These are phyloP conservation scores for Saccharomycopsis schoenii DNA, from an alignment of 805 yeast genomes.

Conservation along the genomic window DNA sequence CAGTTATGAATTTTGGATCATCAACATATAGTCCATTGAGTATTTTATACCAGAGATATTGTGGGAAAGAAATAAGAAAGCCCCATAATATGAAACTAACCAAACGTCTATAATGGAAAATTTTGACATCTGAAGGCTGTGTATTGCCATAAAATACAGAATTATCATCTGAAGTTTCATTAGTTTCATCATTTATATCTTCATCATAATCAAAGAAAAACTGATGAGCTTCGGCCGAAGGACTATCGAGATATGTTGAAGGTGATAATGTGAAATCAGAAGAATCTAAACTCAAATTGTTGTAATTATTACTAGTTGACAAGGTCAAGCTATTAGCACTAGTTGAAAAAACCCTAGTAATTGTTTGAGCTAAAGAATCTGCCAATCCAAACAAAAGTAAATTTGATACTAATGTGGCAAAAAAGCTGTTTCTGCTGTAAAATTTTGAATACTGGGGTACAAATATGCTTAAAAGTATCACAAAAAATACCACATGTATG, in stretches of 20 bases:
- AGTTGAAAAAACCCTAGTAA: constrained; percentile 29
- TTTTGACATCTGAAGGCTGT: constrained; percentile 19
- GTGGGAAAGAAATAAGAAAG: constrained; percentile 67
- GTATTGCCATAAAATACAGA: constrained; percentile 11
- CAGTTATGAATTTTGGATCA: constrained; percentile 78
- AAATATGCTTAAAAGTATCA: constrained; percentile 39
- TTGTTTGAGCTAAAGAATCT: constrained; percentile 78
- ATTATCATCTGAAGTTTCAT: constrained; percentile 4
- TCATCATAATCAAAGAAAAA: constrained; percentile 25
- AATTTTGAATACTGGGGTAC: constrained; percentile 49
- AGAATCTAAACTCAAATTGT: background rate
- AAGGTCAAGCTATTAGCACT: background rate
- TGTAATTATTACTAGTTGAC: background rate
- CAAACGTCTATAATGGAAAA: constrained; percentile 60
- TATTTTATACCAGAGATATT: constrained; percentile 81
- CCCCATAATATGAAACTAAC: constrained; percentile 86
- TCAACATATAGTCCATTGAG: constrained; percentile 68
- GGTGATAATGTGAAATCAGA: background rate
- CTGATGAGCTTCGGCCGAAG: constrained; percentile 6
- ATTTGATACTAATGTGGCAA: constrained; percentile 78
- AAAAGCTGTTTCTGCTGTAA: constrained; percentile 54
- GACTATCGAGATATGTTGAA: constrained; percentile 20
- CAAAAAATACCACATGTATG: constrained; percentile 39
- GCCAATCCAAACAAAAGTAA: constrained; percentile 80
- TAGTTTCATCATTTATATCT: constrained; percentile 25